phyloP scores from a whole-genome alignment of 2,329 filamentous ascomycete genomes.

The Pseudogymnoascus destructans region DNA sequence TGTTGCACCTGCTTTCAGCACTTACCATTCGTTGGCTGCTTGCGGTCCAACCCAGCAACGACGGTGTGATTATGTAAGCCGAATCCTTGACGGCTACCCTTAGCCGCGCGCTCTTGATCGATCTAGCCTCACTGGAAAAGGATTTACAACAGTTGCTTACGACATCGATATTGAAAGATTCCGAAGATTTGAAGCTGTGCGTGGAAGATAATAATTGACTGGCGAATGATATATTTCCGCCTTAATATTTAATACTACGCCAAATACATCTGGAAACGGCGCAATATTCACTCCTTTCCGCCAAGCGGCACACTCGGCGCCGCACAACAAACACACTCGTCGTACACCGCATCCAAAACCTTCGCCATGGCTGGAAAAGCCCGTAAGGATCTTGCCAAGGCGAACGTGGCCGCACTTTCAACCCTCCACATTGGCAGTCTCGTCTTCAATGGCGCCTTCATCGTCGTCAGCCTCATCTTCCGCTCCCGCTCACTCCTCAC shows the following conservation, averaged over 20 bases:
- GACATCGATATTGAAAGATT: neutral
- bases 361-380: slow-evolving; percentile 1
- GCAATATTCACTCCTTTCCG: neutral
- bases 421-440: slow-evolving; percentile 70
- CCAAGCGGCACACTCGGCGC: neutral
- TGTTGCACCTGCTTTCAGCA: slow-evolving; percentile 10
- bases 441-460: slow-evolving; percentile 58
- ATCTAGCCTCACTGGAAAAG: slow-evolving; percentile 4
- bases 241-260: neutral
- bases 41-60: slow-evolving; percentile 7
- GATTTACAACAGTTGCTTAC: neutral
- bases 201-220: neutral
- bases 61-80: slow-evolving; percentile 4
- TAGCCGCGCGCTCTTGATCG: neutral
- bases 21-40: slow-evolving; percentile 9
- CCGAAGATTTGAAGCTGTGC: neutral
- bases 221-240: neutral
- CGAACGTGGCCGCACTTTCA: slow-evolving; percentile 65
- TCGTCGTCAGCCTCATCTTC: slow-evolving; percentile 52
- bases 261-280: neutral
- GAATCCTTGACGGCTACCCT: slow-evolving; percentile 1
- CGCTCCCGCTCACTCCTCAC: slow-evolving; percentile 49
- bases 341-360: neutral
- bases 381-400: slow-evolving; percentile 45
- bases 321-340: neutral